Evolutionary conservation across 106 monocot genomes (phyloP).

Genomic region (Acorus gramineus): DNA sequence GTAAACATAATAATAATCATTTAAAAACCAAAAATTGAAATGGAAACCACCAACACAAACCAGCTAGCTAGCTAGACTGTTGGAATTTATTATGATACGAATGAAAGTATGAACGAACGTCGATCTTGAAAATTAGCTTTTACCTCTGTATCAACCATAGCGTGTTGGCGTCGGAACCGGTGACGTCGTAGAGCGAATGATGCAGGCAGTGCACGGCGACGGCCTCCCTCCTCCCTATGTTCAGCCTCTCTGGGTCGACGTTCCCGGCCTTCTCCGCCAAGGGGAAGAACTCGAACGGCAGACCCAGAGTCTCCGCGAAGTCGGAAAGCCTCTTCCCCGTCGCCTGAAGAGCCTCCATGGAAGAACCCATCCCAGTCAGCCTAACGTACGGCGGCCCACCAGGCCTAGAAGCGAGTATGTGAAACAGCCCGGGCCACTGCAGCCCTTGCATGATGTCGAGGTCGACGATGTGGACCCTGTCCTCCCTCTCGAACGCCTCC

Average conservation of each 20-base stretch:
- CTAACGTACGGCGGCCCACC: slow-evolving; percentile 72
- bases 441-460: slow-evolving; percentile 95
- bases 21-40: no score
- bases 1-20: no score
- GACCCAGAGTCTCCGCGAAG: slow-evolving; percentile 78
- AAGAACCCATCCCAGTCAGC: slow-evolving; percentile 79
- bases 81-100: not conserved
- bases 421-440: slow-evolving; percentile 91
- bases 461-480: slow-evolving; percentile 87
- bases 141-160: slow-evolving; percentile 89
- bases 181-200: slow-evolving; percentile 96
- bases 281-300: slow-evolving; percentile 79
- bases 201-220: slow-evolving; percentile 93
- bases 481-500: slow-evolving; percentile 83
- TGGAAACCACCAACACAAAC: no score
- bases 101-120: not conserved
- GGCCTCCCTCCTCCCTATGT: slow-evolving; percentile 61
- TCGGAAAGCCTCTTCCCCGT: slow-evolving; percentile 85
- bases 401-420: slow-evolving; percentile 78
- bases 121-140: not conserved
- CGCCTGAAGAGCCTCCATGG: slow-evolving; percentile 70
- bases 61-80: no score
- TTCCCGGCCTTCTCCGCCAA: slow-evolving; percentile 84
- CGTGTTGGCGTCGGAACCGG: slow-evolving; percentile 83
- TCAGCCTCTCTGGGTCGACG: slow-evolving; percentile 64